Base-by-base conservation (phyloP, 768 basidiomycete genomes). In the Trametes cinnabarina region DNA sequence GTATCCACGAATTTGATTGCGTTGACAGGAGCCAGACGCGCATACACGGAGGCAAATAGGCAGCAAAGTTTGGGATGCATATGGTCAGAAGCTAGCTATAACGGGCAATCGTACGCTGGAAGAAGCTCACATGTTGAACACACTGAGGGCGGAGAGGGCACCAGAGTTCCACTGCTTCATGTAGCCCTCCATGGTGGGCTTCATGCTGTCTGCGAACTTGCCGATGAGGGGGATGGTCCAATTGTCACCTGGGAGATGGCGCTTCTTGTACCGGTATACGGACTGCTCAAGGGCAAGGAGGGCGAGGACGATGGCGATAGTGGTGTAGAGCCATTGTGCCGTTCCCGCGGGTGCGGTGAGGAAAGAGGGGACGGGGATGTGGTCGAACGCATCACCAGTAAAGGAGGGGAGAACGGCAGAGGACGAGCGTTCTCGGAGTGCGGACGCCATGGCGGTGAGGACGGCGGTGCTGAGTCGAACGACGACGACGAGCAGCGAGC, bases 181-280 rank as follows among this genome's bases (percentile, higher is more conserved):
- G 78, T 99, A 99, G 40, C 83, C 83, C 69, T 95, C 91, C 82
- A 98, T 82, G 5, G 92, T 87, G 12, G 97, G 97, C 63, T 88
- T 83, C 76, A 96, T 76, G 4, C 92, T 95, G 69, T 98, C 93
- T 4, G 88, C 86, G 66, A 98, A 97, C 73, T 94, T 94, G 56
- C 97, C 97, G 55, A 99, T 98, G 67, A 99, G 67, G n/a, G 97
- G 97, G 62, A 97, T 94, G 12, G 94, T 97, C 94, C 94, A 98
- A 69, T 72, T 79, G 44, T 81, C 84, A 6, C 96, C 96, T 0
- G 96, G 94, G 7, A 98, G 82, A 65, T 89, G 83, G 19, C 80
- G 82, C 69, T 98, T 98, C 77, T 97, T 95, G 69, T 81, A 82
- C 34, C 96, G 79, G 73, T 96, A 99, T 19, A 94, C 82, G 30